Evolutionary conservation across 2,329 filamentous ascomycete species (phyloP).

Genomic region (Salinomyces thailandicus): DNA sequence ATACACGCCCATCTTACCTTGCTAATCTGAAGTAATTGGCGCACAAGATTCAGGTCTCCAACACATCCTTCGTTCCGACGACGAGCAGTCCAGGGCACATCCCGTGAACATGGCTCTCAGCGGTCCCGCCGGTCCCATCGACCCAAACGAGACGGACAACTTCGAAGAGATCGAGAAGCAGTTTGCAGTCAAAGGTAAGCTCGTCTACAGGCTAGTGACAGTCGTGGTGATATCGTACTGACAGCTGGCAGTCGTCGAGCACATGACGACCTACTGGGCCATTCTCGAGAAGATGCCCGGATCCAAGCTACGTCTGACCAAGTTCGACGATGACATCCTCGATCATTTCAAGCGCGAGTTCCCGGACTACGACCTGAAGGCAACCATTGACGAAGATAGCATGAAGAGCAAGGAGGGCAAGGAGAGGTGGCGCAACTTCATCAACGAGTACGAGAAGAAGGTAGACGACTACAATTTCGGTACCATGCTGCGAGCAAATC

Average conservation of each 20-base stretch:
- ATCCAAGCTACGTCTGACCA: constrained; percentile 81
- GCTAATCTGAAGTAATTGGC: too few relatives aligned
- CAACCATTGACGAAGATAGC: constrained; percentile 73
- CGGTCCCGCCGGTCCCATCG: constrained; percentile 21
- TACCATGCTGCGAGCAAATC: constrained; percentile 72
- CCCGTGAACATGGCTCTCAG: constrained; percentile 15
- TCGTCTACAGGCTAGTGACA: too few relatives aligned
- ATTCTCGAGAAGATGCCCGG: constrained; percentile 87
- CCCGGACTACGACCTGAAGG: constrained; percentile 79
- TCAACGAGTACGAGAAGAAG: constrained; percentile 87
- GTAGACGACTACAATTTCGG: constrained; percentile 98
- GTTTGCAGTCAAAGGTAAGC: constrained; percentile 83
- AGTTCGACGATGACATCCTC: constrained; percentile 89
- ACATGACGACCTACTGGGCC: constrained; percentile 94
- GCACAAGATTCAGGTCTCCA: too few relatives aligned
- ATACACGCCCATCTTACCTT: too few relatives aligned
- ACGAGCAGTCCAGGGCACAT: too few relatives aligned
- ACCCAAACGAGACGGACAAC: constrained; percentile 54
- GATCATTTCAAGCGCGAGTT: constrained; percentile 80
- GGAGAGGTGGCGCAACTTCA: constrained; percentile 87
- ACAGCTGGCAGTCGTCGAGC: constrained; percentile 59
- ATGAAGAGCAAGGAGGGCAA: constrained; percentile 98
- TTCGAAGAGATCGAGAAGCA: constrained; percentile 79
- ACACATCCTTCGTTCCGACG: too few relatives aligned
- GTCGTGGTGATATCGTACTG: too few relatives aligned